A percentile compares a stretch with the other conserved stretches of the same genome.
phyloP scores from a whole-genome alignment of 1,139 yeast species.

The Scheffersomyces lignicola region DNA sequence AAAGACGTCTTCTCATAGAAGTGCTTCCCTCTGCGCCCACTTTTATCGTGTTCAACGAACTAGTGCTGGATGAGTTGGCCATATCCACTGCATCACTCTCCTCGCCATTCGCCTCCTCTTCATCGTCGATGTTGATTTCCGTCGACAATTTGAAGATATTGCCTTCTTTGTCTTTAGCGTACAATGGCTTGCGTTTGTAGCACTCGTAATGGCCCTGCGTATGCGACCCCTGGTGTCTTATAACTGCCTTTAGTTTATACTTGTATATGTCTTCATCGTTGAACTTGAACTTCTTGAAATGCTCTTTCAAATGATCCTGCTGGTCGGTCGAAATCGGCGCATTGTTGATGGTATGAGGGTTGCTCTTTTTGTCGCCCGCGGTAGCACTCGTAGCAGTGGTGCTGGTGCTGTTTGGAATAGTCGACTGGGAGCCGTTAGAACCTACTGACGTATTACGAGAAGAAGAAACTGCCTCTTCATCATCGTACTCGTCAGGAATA shows the following conservation, averaged over 20 bases:
- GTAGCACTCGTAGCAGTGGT: not conserved
- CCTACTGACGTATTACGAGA: slow-evolving; percentile 11
- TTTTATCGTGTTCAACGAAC: slow-evolving; percentile 4
- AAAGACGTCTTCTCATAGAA: slow-evolving; percentile 23
- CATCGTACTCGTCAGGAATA: slow-evolving; percentile 21
- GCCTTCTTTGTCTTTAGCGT: slow-evolving; percentile 51
- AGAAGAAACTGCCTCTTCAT: slow-evolving; percentile 8
- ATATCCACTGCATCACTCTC: slow-evolving; percentile 7
- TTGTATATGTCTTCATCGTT: slow-evolving; percentile 46
- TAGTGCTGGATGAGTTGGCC: not conserved
- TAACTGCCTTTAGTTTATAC: slow-evolving; percentile 68
- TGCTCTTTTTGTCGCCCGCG: not conserved
- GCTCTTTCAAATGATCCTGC: slow-evolving; percentile 36
- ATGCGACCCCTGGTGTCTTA: slow-evolving; percentile 88
- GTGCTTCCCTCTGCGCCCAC: not conserved
- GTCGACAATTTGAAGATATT: slow-evolving; percentile 50
- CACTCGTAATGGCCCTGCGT: slow-evolving; percentile 89
- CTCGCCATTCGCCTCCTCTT: slow-evolving; percentile 26
- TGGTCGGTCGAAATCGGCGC: slow-evolving; percentile 44
- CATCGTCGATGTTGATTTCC: slow-evolving; percentile 24
- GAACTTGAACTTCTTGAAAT: slow-evolving; percentile 42
- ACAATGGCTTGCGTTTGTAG: slow-evolving; percentile 66
- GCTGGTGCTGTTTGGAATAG: slow-evolving; percentile 6
- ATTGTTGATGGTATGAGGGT: slow-evolving; percentile 19
- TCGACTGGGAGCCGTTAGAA: slow-evolving; percentile 12